Conservation (phyloP, 2,329 filamentous ascomycete species). For the Fusarium oligoseptatum region DNA sequence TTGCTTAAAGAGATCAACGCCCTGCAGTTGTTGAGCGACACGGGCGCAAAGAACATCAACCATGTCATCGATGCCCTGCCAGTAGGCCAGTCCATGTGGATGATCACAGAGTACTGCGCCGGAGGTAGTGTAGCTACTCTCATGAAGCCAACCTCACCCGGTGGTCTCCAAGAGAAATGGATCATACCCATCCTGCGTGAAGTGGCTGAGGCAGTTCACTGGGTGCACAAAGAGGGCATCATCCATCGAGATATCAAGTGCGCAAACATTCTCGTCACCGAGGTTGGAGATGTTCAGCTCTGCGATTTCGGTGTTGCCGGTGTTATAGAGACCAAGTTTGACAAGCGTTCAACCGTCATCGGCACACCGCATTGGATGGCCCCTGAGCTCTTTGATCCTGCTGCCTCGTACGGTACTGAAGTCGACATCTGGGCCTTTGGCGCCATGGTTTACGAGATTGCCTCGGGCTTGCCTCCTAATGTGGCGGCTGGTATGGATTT, state of each 20-base stretch:
- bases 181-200: constrained; percentile 77
- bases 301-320: constrained; percentile 89
- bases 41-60: constrained; percentile 83
- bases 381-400: constrained; percentile 78
- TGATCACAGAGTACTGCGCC: constrained; percentile 88
- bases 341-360: constrained; percentile 84
- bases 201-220: constrained; percentile 74
- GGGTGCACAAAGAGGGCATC: constrained; percentile 77
- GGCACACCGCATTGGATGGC: constrained; percentile 92
- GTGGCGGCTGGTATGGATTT: constrained; percentile 65
- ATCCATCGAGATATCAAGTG: constrained; percentile 81
- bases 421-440: constrained; percentile 90
- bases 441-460: constrained; percentile 84
- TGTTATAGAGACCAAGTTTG: constrained; percentile 79
- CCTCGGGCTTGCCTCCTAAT: constrained; percentile 81
- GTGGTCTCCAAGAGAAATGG: constrained; percentile 77
- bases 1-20: constrained; percentile 78
- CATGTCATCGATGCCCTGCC: constrained; percentile 83
- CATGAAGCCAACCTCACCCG: constrained; percentile 76
- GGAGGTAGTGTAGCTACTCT: constrained; percentile 84
- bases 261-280: constrained; percentile 84
- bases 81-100: constrained; percentile 86
- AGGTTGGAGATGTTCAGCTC: constrained; percentile 81
- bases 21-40: constrained; percentile 79
- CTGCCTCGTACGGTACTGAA: constrained; percentile 76